Conservation (phyloP, 2,329 filamentous ascomycete genomes). For the Hymenoscyphus salicellus region DNA sequence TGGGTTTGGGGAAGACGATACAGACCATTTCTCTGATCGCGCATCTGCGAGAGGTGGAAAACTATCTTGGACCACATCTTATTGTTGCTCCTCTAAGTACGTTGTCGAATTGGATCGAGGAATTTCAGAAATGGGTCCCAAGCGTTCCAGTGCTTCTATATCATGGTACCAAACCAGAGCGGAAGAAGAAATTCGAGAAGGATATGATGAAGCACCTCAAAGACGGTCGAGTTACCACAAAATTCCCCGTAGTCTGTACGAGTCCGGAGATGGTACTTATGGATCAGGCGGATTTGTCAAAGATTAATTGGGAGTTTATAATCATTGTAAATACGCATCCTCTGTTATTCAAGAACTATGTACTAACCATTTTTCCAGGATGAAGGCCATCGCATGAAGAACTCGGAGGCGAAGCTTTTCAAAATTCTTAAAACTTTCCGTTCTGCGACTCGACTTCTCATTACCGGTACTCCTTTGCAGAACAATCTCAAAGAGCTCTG, state of each 20-base stretch:
- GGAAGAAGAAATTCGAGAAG: constrained; percentile 72
- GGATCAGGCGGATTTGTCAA: constrained; percentile 75
- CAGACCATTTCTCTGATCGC: constrained; percentile 58
- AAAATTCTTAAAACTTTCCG: constrained; percentile 83
- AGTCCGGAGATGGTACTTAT: constrained; percentile 95
- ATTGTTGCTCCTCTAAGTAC: constrained; percentile 90
- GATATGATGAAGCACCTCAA: constrained; percentile 68
- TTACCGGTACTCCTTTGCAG: constrained; percentile 91
- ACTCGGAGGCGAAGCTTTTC: constrained; percentile 88
- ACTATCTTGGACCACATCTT: constrained; percentile 80
- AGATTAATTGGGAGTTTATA: constrained; percentile 94
- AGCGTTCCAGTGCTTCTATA: constrained; percentile 86
- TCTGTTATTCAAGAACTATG: not conserved
- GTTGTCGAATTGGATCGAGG: constrained; percentile 91
- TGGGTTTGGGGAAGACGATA: constrained; percentile 59
- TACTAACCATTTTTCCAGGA: constrained; percentile 52
- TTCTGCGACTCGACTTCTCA: constrained; percentile 85
- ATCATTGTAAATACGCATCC: constrained; percentile 65
- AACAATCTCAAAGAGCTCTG: constrained; percentile 95
- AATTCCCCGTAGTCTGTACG: constrained; percentile 90
- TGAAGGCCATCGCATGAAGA: constrained; percentile 96
- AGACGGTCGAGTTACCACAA: constrained; percentile 53
- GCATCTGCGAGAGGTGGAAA: constrained; percentile 79
- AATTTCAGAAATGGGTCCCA: constrained; percentile 88
- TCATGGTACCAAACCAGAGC: constrained; percentile 76